Evolutionary conservation across 208 protist genomes (phyloP).

Genomic region (Wallacemonas sp.): DNA sequence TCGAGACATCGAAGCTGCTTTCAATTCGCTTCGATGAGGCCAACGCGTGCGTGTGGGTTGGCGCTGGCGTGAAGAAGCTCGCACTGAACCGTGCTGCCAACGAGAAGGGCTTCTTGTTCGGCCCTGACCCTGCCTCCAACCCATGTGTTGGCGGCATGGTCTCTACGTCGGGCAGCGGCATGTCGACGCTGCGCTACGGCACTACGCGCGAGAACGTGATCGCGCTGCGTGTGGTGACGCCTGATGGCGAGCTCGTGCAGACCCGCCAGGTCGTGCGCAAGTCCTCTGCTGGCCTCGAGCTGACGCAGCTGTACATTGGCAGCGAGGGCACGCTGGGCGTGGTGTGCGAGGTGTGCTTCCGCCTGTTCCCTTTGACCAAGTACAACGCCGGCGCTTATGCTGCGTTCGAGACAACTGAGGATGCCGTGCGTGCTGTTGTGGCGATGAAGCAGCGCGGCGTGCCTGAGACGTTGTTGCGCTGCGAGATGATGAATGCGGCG

Average conservation of each 20-base stretch:
- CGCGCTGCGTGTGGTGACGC: constrained; percentile 35
- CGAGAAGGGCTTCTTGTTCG: constrained; percentile 27
- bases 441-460: constrained; percentile 24
- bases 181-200: constrained; percentile 56
- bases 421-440: constrained; percentile 31
- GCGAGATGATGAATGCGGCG: constrained; percentile 47
- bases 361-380: constrained; percentile 24
- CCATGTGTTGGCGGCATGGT: constrained; percentile 54
- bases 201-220: constrained; percentile 61
- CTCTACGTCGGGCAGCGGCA: constrained; percentile 41
- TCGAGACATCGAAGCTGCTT: constrained; percentile 27
- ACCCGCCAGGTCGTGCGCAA: constrained; percentile 56
- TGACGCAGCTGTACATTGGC: constrained; percentile 75
- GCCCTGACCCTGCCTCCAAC: constrained; percentile 31
- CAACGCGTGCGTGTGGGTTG: constrained; percentile 34
- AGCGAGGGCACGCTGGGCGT: constrained; percentile 78
- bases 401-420: constrained; percentile 28
- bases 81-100: constrained; percentile 19
- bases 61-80: constrained; percentile 33
- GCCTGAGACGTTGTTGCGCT: constrained; percentile 31
- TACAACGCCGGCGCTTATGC: constrained; percentile 23
- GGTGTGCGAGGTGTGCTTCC: constrained; percentile 54
- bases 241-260: constrained; percentile 35
- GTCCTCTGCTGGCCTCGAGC: constrained; percentile 69
- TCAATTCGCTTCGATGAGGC: constrained; percentile 23